Conservation (phyloP, 768 basidiomycete species). For the Ramaria rubella region DNA sequence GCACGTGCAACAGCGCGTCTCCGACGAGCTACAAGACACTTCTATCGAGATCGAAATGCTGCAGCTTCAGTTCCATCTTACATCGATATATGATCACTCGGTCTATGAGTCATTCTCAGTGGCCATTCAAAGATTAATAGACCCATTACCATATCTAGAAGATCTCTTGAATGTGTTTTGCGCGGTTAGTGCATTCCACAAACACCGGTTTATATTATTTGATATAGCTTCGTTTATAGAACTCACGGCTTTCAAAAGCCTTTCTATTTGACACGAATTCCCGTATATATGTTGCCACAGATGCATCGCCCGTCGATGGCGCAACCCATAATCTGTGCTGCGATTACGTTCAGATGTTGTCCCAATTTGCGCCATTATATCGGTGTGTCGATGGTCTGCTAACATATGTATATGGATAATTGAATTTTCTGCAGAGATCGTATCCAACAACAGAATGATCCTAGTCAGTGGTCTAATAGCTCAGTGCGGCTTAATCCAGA, state of each 20-base stretch:
- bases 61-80: constrained; percentile 81
- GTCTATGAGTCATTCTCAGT: constrained; percentile 89
- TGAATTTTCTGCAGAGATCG: not conserved
- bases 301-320: constrained; percentile 85
- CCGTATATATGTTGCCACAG: constrained; percentile 87
- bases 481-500: constrained; percentile 45
- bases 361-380: constrained; percentile 81
- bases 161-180: constrained; percentile 83
- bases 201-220: not conserved
- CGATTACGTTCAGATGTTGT: constrained; percentile 84
- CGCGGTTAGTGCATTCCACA: constrained; percentile 44
- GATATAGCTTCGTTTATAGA: constrained; percentile 37
- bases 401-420: not conserved
- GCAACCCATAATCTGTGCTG: constrained; percentile 85
- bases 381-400: constrained; percentile 39
- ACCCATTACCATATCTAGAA: constrained; percentile 80
- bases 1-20: constrained; percentile 81
- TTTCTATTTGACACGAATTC: constrained; percentile 87
- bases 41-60: constrained; percentile 69
- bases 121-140: constrained; percentile 81
- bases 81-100: constrained; percentile 89
- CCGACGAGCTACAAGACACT: constrained; percentile 74
- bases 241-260: constrained; percentile 88
- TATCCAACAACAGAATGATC: constrained; percentile 12
- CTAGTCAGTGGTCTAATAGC: constrained; percentile 13